Evolutionary conservation across 139 green algal species (phyloP), one percentile per base, ranked within the genome.

Genomic region (Asterochloris sp.): DNA sequence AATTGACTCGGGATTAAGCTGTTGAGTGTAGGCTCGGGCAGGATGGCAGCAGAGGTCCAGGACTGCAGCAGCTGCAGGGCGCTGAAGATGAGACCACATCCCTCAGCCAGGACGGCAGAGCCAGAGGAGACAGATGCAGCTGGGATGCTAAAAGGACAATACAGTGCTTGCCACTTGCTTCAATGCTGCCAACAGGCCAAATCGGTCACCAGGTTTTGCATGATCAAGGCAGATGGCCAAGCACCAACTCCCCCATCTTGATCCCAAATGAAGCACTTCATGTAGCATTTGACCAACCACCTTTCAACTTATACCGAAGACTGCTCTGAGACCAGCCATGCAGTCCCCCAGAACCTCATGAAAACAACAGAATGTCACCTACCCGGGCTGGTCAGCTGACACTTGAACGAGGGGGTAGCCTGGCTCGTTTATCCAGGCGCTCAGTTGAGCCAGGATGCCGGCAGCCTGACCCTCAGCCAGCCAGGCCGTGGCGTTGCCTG

Each of bases 221-320:
- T 6, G 13, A 15, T 60, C 17, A 11, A n/a, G 2, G 26, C 17
- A 47, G 74, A 28, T 28, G 8, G 38, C 74, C 62, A 47, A 29
- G 23, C 13, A 4, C 38, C 29, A 28, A 26, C 29, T 12, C 26
- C 74, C 28, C 62, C 10, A 28, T 29, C 38, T 24, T 64, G 19
- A 63, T 78, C 62, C 74, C 74, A 78, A 29, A 19, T 66, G 74
- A n/a, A n/a, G n/a, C n/a, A n/a, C n/a, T n/a, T n/a, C n/a, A n/a
- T n/a, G n/a, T n/a, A n/a, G n/a, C n/a, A n/a, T n/a, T n/a, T n/a
- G n/a, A n/a, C n/a, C n/a, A n/a, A n/a, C n/a, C n/a, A n/a, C n/a
- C n/a, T n/a, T n/a, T n/a, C n/a, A n/a, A n/a, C 74, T 78, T 10
- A 17, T 29, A 78, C 19, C 38, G 13, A 11, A 14, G 0, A 19